Evolutionary conservation across 176 grass and related monocot genomes (phyloP), one percentile per base, ranked within the genome.

Genomic region (Thalia dealbata): DNA sequence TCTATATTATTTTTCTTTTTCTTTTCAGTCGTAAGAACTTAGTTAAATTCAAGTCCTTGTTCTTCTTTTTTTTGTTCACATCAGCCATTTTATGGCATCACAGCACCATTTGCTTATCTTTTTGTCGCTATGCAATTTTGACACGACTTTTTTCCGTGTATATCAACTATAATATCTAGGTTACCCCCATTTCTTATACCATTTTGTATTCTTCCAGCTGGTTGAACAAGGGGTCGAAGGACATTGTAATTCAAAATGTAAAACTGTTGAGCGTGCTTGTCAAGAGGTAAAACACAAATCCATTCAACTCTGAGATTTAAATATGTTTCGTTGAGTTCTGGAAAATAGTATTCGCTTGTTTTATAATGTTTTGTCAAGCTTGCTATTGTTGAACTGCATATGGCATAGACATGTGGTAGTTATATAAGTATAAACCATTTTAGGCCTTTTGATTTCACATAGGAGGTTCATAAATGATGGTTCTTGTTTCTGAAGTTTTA

Each of bases 201-300:
- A 23, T 29, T 60, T 30, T 12, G 14, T 64, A 42, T 75, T 55
- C 18, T 42, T 75, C n/a, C 83, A 99, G 95, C 85, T 99, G 61
- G 87, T 99, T 79, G 95, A 93, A 21, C 90, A 99, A 91, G 83
- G 83, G 54, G 78, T 84, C 69, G 95, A 99, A 82, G 95, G 95
- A 12, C 90, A 93, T 43, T 99, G 95, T 71, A 93, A 93, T 66
- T 82, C 90, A 35, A 83, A 93, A 83, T 99, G 95, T 69, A 93
- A 99, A 75, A 99, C 95, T 55, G 91, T 99, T 62, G 90, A 99
- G 73, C 81, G 79, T 69, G 90, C 90, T 75, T 99, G 95, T 69
- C 95, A 99, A 76, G 85, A 99, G 90, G 95, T 99, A 69, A 86
- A 74, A 19, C 27, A 28, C 6, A 29, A 14, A 35, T n/a, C 6